Evolutionary conservation across 2,329 filamentous ascomycete species (phyloP), one percentile per base, ranked within the genome.

Genomic region (Emergomyces africanus): DNA sequence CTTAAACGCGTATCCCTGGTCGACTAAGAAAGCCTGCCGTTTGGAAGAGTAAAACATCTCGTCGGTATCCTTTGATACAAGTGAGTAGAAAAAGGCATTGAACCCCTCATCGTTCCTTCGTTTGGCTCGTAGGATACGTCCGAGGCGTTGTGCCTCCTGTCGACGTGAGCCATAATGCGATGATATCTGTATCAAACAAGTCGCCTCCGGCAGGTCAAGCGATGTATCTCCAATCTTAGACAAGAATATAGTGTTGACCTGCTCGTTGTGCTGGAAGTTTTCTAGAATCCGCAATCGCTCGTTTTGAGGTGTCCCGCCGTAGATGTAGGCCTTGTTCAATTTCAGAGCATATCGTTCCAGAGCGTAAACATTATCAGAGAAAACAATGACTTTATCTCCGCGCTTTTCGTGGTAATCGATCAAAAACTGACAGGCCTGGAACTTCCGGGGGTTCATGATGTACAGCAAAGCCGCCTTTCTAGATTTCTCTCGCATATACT

Each of bases 31-130:
- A 0, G 94, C 92, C 73, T 99, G 94, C 10, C 94, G 83, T 74
- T 96, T 97, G 3, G 90, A 91, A 0, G 92, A 96, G 72, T 96
- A 99, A 70, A 86, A 94, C 92, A 99, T 97, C 72, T 99, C 94
- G 62, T 91, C 87, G 0, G 94, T 99, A 70, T 99, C 94, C 72
- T 97, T 97, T 5, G 89, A 95, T 3, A 99, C 94, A 0, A 99
- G 81, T 0, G 90, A 95, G 75, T 99, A 99, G 78, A 99, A 99
- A 74, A 97, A 99, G 0, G 94, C 94, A 70, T 99, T 99, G 74
- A 99, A 99, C 8, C 94, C 94, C 72, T 97, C 94, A 66, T 99
- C 94, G 67, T 96, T 97, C 70, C 94, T 83, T 20, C 94, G 84
- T 75, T 99, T 99, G 15, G 94, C 94, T 74, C 94, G 83, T 2